Conservation (phyloP, 2,329 filamentous ascomycete genomes). For the Trichoderma afroharzianum region DNA sequence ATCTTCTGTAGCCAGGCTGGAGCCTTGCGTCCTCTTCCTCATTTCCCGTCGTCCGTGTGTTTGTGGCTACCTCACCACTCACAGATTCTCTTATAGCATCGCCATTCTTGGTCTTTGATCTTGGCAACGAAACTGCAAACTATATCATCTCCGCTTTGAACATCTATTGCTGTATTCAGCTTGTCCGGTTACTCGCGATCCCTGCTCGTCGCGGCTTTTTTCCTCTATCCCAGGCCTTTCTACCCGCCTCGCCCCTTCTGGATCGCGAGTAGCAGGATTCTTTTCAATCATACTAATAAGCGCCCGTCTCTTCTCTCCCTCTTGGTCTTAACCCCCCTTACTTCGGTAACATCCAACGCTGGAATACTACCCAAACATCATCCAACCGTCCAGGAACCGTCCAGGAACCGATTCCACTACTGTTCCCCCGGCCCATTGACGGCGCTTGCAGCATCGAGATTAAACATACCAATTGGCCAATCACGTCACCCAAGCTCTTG, state of each 20-base stretch:
- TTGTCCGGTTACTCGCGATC: not conserved
- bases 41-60: not conserved
- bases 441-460: slow-evolving; percentile 18
- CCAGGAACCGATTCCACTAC: slow-evolving; percentile 4
- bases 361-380: slow-evolving; percentile 11
- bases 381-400: slow-evolving; percentile 9
- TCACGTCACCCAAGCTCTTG: slow-evolving; percentile 7
- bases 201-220: slow-evolving; percentile 9
- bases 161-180: not conserved
- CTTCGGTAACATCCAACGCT: not conserved
- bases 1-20: not conserved
- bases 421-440: not conserved
- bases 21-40: not conserved
- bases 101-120: not conserved
- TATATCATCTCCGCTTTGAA: not conserved
- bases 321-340: not conserved
- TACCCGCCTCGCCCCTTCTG: not conserved
- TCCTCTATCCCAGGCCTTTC: not conserved
- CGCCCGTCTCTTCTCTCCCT: slow-evolving; percentile 4
- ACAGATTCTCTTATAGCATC: not conserved
- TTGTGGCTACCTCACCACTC: not conserved
- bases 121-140: not conserved
- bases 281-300: slow-evolving; percentile 15
- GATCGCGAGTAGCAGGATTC: not conserved
- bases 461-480: slow-evolving; percentile 17